Evolutionary conservation across 176 grass and related monocot genomes (phyloP), one percentile per base, ranked within the genome.

Genomic region (Bonia amplexicaulis): DNA sequence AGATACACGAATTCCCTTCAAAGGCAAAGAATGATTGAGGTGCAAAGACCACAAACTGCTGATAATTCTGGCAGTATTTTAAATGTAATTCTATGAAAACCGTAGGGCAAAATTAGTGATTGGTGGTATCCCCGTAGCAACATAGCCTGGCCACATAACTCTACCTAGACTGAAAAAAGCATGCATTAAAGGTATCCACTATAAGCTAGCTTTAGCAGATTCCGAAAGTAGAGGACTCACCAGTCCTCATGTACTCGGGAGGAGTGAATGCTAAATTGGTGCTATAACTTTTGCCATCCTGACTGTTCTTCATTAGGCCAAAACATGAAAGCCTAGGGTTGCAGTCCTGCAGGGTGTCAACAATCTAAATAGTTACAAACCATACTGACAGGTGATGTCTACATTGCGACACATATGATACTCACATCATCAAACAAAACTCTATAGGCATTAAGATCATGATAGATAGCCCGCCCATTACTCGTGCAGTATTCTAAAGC

Each of bases 401-500:
- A 51, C 48, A 51, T 51, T 16, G 14, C 48, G 4, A 51, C 31
- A 29, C 44, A 79, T 17, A 47, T 64, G 23, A 52, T 78, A 78
- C 79, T 81, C 65, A 81, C 79, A 90, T 85, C 78, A 92, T 87
- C 90, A 47, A 92, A 92, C 25, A 92, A 49, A n/a, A 89, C 79
- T 80, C 90, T 85, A 22, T 92, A 92, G 4, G 90, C 90, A 60
- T 92, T 92, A 73, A 92, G 87, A 78, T 92, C 90, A 27, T 92
- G 90, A 67, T 92, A 92, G 22, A 92, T 68, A 17, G 79, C 78
- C 22, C 87, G 70, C 31, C 83, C 87, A 20, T 35, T 71, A 46
- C 79, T 89, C 72, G 65, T 84, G 87, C 87, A 92, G 58, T 89
- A 92, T 9, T 89, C 90, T 68, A 92, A 79, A 11, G 87, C 90